phyloP scores from a whole-genome alignment of 2,329 filamentous ascomycete genomes.

The Colletotrichum musicola region DNA sequence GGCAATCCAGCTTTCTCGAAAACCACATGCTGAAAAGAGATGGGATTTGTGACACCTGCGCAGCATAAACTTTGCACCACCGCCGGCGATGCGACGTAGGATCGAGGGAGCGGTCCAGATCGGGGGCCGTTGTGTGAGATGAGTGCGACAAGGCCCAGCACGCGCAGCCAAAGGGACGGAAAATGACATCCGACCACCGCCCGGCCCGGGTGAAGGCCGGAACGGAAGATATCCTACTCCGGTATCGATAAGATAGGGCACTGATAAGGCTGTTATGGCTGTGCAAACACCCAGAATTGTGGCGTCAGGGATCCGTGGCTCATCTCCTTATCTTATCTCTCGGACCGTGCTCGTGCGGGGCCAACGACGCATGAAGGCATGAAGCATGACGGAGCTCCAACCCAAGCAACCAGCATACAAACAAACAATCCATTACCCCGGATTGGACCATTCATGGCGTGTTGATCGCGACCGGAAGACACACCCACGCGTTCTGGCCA shows the following conservation, averaged over 20 bases:
- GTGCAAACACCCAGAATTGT: not conserved
- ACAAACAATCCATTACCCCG: conserved; percentile 10
- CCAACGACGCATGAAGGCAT: conserved; percentile 33
- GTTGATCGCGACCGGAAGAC: conserved; percentile 19
- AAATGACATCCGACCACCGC: not conserved
- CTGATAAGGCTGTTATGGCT: not conserved
- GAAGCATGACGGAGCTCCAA: conserved; percentile 36
- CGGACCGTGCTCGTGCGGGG: conserved; percentile 5
- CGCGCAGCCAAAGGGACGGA: not conserved
- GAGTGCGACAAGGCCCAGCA: not conserved
- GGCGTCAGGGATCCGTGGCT: conserved; percentile 24
- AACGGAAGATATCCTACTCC: not conserved
- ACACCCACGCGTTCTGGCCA: conserved; percentile 27
- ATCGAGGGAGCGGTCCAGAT: conserved; percentile 22
- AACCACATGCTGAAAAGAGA: conserved; percentile 1
- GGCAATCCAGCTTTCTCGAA: conserved; percentile 4
- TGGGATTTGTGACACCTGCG: conserved; percentile 22
- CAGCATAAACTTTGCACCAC: conserved; percentile 19
- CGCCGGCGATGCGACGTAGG: conserved; percentile 21
- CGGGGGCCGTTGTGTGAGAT: conserved; percentile 13
- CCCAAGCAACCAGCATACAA: conserved; percentile 17
- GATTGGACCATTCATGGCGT: conserved; percentile 25
- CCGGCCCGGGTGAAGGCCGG: not conserved
- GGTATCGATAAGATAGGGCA: conserved; percentile 4
- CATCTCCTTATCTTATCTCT: not conserved